A percentile compares a stretch with the other conserved stretches of the same genome.
Evolutionary conservation across 1,284 basidiomycete species (phyloP).

Genomic region (Tylopilus sp.): DNA sequence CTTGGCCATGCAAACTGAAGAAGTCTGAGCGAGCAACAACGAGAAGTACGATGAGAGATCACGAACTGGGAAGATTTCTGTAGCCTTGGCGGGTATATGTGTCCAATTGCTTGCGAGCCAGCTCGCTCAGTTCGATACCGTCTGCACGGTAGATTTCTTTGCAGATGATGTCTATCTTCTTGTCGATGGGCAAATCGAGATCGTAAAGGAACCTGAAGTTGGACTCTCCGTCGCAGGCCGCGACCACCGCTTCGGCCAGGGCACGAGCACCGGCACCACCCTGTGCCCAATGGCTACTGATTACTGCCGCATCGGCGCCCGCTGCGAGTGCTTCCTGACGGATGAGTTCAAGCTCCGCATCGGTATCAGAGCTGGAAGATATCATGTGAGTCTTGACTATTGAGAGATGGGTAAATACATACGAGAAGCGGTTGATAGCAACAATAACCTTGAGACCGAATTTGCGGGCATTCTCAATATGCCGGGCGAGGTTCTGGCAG

Average conservation of each 20-base stretch:
- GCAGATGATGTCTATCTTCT: conserved; percentile 84
- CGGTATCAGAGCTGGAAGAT: conserved; percentile 72
- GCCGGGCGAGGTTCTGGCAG: conserved; percentile 88
- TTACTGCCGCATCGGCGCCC: conserved; percentile 92
- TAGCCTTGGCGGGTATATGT: conserved; percentile 92
- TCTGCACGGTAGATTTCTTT: conserved; percentile 90
- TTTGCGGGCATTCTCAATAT: conserved; percentile 94
- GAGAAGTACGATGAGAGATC: neutral
- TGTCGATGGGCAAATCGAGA: conserved; percentile 74
- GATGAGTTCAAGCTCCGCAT: conserved; percentile 85
- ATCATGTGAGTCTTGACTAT: conserved; percentile 1
- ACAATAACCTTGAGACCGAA: conserved; percentile 97
- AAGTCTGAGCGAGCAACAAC: conserved; percentile 1
- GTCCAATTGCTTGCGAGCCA: conserved; percentile 83
- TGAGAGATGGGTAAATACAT: conserved; percentile 33
- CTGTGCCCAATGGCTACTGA: conserved; percentile 95
- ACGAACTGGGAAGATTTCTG: conserved; percentile 71
- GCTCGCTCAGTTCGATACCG: conserved; percentile 79
- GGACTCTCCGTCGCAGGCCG: conserved; percentile 78
- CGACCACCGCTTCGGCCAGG: conserved; percentile 83
- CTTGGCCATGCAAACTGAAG: conserved; percentile 92
- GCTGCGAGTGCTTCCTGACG: conserved; percentile 74
- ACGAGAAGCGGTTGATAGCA: conserved; percentile 94
- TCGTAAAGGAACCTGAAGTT: conserved; percentile 90
- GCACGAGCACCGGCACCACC: conserved; percentile 85